Base-by-base conservation (phyloP, 129 eudicot genomes). In the Cynara cardunculus region DNA sequence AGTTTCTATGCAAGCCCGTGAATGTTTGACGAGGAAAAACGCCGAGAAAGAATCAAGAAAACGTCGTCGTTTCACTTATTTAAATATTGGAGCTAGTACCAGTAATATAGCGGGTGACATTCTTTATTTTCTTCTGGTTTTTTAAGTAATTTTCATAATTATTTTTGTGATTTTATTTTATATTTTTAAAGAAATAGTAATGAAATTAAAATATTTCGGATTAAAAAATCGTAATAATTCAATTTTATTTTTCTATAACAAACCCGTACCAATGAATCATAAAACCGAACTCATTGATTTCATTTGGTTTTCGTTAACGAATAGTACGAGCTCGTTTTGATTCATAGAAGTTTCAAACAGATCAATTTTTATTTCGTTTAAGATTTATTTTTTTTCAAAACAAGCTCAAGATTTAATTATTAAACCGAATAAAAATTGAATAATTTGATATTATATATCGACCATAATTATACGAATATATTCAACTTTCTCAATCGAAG, bases 1-100 rank as follows among this genome's bases (percentile, higher is more conserved):
- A 89, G 95, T 91, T 94, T 81, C 83, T 94, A 0, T 94, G 95
- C 89, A 87, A 89, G 85, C 89, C 97, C 35, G 94, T 91, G 28
- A 88, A 89, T 66, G 92, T 90, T 49, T 87, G 85, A 64, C 25
- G 13, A 22, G 25, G 13, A 11, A 44, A 39, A 12, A 16, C 21
- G 1, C n/a, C 41, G 0, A 44, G 25, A 14, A 24, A 16, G 44
- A 44, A 44, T 2, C 4, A 44, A 44, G 0, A 16, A 41, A 24
- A 31, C 72, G 71, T 25, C 19, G 76, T 74, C 85, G 80, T 39
- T 73, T 2, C 3, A 21, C 5, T 1, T 2, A 1, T 27, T 8
- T 79, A 27, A 31, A 18, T 39, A 66, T 73, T 41, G 69, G 68
- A 81, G 74, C 59, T 70, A n/a, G 65, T 18, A 10, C 37, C 75